These are phyloP conservation scores for Leucocoprinus sp. DNA, from an alignment of 768 basidiomycete species.

Conservation along the genomic window DNA sequence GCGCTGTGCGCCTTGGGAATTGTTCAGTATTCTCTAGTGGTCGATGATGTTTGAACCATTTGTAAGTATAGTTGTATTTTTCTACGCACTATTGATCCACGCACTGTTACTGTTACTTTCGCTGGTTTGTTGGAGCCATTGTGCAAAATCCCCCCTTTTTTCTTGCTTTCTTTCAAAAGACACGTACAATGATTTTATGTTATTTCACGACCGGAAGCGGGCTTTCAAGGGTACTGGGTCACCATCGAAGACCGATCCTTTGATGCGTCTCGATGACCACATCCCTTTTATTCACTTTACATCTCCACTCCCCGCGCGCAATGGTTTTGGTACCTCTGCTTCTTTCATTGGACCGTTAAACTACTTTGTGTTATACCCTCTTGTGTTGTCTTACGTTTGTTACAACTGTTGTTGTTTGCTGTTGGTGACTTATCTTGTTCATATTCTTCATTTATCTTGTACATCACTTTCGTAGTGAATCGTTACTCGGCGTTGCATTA, in stretches of 20 bases:
- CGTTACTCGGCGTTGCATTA: slow-evolving; percentile 19
- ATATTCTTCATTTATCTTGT: slow-evolving; percentile 13
- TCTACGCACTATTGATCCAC: slow-evolving; percentile 13
- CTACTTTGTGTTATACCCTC: slow-evolving; percentile 17
- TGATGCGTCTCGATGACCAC: slow-evolving; percentile 35
- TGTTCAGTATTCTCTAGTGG: slow-evolving; percentile 14
- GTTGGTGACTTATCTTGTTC: slow-evolving; percentile 5
- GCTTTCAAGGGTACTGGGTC: slow-evolving; percentile 31
- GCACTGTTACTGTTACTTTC: neutral
- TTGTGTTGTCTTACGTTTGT: slow-evolving; percentile 13
- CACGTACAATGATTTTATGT: slow-evolving; percentile 20
- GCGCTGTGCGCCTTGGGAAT: slow-evolving; percentile 30
- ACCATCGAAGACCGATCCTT: slow-evolving; percentile 22
- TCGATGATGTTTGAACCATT: slow-evolving; percentile 17
- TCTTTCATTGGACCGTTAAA: slow-evolving; percentile 19
- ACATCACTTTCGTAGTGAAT: slow-evolving; percentile 16
- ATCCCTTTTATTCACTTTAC: slow-evolving; percentile 14
- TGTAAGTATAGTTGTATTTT: slow-evolving; percentile 25
- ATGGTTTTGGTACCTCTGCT: slow-evolving; percentile 11
- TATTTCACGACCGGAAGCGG: slow-evolving; percentile 22
- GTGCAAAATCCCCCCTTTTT: slow-evolving; percentile 18
- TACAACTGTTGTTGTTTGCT: slow-evolving; percentile 9
- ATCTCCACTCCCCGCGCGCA: slow-evolving; percentile 6
- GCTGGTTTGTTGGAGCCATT: slow-evolving; percentile 7
- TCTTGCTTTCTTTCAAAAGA: slow-evolving; percentile 21